Percentiles rank a stretch among this genome's conserved stretches.
These are phyloP conservation scores for Ceratocystis huliohia DNA, from an alignment of 2,329 filamentous ascomycete genomes.

Conservation along the genomic window DNA sequence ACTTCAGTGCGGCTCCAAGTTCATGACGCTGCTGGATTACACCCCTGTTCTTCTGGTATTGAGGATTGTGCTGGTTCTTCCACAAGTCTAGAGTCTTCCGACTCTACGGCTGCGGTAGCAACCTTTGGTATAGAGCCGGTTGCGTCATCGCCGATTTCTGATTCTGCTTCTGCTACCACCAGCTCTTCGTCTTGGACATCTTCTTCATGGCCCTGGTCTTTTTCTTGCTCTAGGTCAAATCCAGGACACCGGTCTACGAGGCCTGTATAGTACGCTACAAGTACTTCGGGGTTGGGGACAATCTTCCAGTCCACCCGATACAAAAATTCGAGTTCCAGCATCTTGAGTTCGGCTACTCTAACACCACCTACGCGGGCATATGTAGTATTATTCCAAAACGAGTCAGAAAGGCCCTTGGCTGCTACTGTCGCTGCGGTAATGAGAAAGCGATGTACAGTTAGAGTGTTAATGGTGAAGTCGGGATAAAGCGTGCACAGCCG, in stretches of 20 bases:
- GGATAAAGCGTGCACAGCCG: slow-evolving; percentile 82
- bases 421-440: slow-evolving; percentile 94
- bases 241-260: slow-evolving; percentile 56
- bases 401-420: slow-evolving; percentile 88
- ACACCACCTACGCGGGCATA: slow-evolving; percentile 92
- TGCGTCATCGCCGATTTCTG: slow-evolving; percentile 14
- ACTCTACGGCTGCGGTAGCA: background rate
- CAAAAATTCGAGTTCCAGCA: slow-evolving; percentile 86
- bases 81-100: background rate
- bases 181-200: slow-evolving; percentile 26
- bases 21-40: background rate
- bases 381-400: slow-evolving; percentile 96
- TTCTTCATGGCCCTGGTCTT: slow-evolving; percentile 29
- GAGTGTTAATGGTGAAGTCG: slow-evolving; percentile 88
- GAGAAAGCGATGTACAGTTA: slow-evolving; percentile 93
- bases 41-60: background rate
- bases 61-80: background rate
- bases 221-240: slow-evolving; percentile 35
- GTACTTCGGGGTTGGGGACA: slow-evolving; percentile 82
- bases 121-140: background rate
- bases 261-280: slow-evolving; percentile 86
- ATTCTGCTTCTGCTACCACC: slow-evolving; percentile 23
- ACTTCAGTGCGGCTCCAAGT: background rate
- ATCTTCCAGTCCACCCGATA: slow-evolving; percentile 93
- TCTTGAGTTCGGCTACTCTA: slow-evolving; percentile 73